Conservation (phyloP, 306 rosid species). For the Purshia tridentata region DNA sequence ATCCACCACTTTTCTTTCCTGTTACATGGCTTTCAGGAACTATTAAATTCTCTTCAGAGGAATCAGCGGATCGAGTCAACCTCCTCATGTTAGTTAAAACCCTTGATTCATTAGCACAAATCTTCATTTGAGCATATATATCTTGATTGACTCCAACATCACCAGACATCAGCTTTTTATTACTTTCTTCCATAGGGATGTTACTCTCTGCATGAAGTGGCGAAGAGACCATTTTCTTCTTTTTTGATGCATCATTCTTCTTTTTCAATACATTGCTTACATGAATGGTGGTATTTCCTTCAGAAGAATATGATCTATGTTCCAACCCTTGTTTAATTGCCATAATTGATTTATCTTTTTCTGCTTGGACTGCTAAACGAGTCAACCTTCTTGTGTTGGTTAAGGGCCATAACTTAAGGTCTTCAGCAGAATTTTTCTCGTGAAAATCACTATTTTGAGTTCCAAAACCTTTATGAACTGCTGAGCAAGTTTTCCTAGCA, state of each 20-base stretch:
- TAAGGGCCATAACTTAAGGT: conserved; percentile 3
- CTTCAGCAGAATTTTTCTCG: background rate
- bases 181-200: background rate
- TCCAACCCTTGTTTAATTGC: conserved; percentile 3
- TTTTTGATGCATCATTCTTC: conserved; percentile 3
- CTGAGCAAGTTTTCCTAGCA: conserved; percentile 13
- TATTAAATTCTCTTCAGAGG: background rate
- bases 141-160: conserved; percentile 12
- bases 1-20: conserved; percentile 6
- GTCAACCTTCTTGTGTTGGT: conserved; percentile 9
- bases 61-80: conserved; percentile 1
- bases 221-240: conserved; percentile 8
- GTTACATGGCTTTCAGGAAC: conserved; percentile 1
- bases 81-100: conserved; percentile 11
- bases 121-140: background rate
- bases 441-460: background rate
- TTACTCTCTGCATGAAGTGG: conserved; percentile 12
- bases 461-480: conserved; percentile 2
- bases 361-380: conserved; percentile 9
- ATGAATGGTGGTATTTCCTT: conserved; percentile 2
- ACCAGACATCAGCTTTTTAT: background rate
- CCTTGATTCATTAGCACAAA: background rate
- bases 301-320: conserved; percentile 1
- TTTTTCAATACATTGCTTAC: conserved; percentile 5
- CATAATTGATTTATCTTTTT: background rate